Conservation (phyloP, 257 asterid genomes). For the Solanum bulbocastanum region DNA sequence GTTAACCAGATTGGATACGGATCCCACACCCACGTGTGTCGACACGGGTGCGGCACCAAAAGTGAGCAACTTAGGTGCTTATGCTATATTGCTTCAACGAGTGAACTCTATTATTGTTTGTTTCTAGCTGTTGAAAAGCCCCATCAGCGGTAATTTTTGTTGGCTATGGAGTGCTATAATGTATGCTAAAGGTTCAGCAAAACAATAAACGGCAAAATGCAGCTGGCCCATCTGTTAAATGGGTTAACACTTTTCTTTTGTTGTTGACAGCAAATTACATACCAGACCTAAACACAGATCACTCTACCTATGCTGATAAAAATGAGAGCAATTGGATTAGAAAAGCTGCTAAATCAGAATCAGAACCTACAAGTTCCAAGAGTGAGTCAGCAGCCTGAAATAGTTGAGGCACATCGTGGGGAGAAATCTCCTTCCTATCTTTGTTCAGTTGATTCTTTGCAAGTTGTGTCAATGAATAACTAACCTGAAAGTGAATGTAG, state of each 20-base stretch:
- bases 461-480: constrained; percentile 87
- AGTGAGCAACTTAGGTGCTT: neutral
- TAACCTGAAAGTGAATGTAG: constrained; percentile 50
- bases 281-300: neutral
- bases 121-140: neutral
- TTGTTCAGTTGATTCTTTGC: constrained; percentile 75
- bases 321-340: neutral
- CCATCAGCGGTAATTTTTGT: neutral
- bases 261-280: neutral
- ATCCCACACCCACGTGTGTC: no score
- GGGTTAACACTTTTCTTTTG: neutral
- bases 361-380: constrained; percentile 66
- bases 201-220: neutral
- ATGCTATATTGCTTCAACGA: neutral
- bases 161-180: neutral
- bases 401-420: constrained; percentile 72
- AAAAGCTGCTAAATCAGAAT: neutral
- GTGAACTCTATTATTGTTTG: neutral
- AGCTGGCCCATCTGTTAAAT: neutral
- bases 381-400: constrained; percentile 72
- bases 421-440: constrained; percentile 76
- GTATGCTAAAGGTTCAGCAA: neutral
- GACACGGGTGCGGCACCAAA: no score
- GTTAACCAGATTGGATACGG: no score
- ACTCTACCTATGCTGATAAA: neutral